Conservation (phyloP, 202 grass and related monocot genomes). For the Panicum virgatum region DNA sequence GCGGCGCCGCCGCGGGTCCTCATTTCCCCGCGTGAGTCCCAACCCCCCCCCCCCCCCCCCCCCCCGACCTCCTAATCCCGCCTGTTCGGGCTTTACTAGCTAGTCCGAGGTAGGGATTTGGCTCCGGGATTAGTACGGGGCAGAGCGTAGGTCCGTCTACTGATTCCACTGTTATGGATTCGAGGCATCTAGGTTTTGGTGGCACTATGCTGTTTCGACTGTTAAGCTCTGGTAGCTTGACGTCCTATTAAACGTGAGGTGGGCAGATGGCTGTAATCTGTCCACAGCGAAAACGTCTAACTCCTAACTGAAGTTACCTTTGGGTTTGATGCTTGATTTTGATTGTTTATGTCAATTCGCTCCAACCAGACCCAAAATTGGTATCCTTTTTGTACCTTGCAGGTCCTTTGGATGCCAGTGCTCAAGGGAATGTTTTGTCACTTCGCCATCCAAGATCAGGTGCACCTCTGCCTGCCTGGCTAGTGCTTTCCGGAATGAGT, state of each 20-base stretch:
- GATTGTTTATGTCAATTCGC: not conserved
- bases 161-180: not conserved
- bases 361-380: not conserved
- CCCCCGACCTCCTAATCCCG: not conserved
- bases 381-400: slow-evolving; percentile 24
- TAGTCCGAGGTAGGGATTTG: not conserved
- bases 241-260: not conserved
- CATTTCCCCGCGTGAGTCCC: slow-evolving; percentile 48
- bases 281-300: not conserved
- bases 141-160: not conserved
- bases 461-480: not conserved
- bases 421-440: slow-evolving; percentile 48
- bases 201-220: not conserved
- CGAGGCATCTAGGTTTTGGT: not conserved
- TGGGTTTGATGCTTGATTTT: not conserved
- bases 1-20: slow-evolving; percentile 42
- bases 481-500: not conserved
- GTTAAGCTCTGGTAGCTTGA: not conserved
- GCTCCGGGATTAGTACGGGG: not conserved
- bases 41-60: too few species aligned
- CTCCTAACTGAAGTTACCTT: not conserved
- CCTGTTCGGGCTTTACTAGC: not conserved
- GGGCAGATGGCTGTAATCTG: not conserved
- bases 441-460: slow-evolving; percentile 77
- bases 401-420: slow-evolving; percentile 40